Evolutionary conservation across 495 filamentous ascomycete genomes (phyloP), one percentile per base, ranked within the genome.

Genomic region (Aspergillus nidulans): DNA sequence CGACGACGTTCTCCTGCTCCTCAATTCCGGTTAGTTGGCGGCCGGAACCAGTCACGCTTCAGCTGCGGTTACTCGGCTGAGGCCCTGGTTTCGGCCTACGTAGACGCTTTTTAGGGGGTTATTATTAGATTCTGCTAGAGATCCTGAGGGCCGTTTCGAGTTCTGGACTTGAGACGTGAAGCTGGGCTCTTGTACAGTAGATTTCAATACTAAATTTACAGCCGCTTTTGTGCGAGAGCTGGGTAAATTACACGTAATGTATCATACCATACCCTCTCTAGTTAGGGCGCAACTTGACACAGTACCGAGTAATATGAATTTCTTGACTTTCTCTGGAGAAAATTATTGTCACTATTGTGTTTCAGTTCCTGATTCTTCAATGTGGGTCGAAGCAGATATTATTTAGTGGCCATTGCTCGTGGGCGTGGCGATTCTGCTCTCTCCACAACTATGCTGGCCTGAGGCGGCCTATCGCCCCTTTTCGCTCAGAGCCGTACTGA

Each of bases 131-230:
- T 49, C 49, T 48, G 49, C 32, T 39, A 47, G 16, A 20, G 47
- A 43, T 57, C 51, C 19, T 57, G 53, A 61, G 55, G 60, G 63
- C 43, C 16, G 57, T 62, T 62, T 65, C 55, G 60, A 52, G 60
- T 61, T 60, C 62, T 61, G 36, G 47, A 25, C 47, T 39, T 18
- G 46, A 20, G 21, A 19, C 0, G 3, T 20, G 32, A 49, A 15
- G 28, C n/a, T 39, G 16, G 24, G 47, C 16, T 49, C 12, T n/a
- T 16, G 46, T 49, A 49, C 9, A 2, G 26, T 36, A 23, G 19
- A 5, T 25, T 46, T 6, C 25, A 1, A 28, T 30, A 46, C 44
- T 2, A 39, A 16, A 16, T 18, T 39, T 39, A 39, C 36, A 3
- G 5, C 3, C 36, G n/a, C 15, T 39, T 12, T 13, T 6, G 6